These are phyloP conservation scores for Torrubiellomyces zombiae DNA, from an alignment of 2,329 filamentous ascomycete species.

Conservation along the genomic window DNA sequence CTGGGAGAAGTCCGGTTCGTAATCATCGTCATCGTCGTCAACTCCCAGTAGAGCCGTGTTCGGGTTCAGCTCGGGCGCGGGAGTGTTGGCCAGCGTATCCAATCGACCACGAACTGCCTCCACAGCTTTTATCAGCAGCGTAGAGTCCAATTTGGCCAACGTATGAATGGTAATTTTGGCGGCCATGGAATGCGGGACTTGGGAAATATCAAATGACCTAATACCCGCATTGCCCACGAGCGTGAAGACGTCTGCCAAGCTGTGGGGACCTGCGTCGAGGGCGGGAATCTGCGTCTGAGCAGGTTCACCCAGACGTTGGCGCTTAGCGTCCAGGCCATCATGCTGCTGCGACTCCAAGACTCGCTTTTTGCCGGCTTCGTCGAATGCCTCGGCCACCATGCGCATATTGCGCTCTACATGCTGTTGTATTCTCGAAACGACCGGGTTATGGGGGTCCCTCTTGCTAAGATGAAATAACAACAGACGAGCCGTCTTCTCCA, in stretches of 20 bases:
- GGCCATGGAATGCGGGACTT: constrained; percentile 58
- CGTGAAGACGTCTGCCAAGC: constrained; percentile 71
- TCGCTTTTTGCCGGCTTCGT: constrained; percentile 66
- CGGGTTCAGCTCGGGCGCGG: constrained; percentile 32
- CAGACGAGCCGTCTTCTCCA: constrained; percentile 83
- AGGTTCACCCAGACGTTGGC: constrained; percentile 45
- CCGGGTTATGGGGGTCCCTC: constrained; percentile 67
- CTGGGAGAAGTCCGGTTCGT: constrained; percentile 73
- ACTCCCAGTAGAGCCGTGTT: constrained; percentile 46
- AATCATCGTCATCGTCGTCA: constrained; percentile 71
- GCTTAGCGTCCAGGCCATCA: constrained; percentile 65
- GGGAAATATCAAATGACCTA: constrained; percentile 66
- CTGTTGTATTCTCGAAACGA: constrained; percentile 66
- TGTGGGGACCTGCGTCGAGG: constrained; percentile 59
- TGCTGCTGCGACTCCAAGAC: constrained; percentile 52
- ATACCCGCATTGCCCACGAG: constrained; percentile 58
- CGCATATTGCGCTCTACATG: constrained; percentile 72
- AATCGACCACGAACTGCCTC: constrained; percentile 41
- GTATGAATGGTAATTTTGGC: constrained; percentile 70
- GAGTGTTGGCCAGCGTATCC: constrained; percentile 25
- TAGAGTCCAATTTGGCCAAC: constrained; percentile 52
- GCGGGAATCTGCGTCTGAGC: constrained; percentile 43
- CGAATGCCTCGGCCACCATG: constrained; percentile 59
- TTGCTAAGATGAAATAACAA: constrained; percentile 72
- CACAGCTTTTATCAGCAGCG: constrained; percentile 55